These are phyloP conservation scores for Cladophialophora immunda DNA, from an alignment of 2,329 filamentous ascomycete species.

Conservation along the genomic window DNA sequence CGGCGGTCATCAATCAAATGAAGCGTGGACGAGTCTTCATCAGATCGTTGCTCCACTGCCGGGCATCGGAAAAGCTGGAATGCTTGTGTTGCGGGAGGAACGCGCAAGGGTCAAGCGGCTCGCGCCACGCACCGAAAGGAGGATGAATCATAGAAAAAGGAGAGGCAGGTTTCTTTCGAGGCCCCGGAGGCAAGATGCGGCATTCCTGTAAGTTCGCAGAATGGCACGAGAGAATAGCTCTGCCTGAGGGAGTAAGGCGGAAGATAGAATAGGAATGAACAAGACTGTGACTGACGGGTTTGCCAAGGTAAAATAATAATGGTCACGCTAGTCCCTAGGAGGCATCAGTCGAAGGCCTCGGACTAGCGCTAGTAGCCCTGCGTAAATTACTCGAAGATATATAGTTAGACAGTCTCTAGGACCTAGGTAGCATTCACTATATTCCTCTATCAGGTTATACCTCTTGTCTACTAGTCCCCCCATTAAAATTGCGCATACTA, in stretches of 20 bases:
- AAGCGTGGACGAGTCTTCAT: not conserved
- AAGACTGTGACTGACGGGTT: too few species aligned
- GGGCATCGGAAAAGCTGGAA: conserved; percentile 17
- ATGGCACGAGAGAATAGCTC: not conserved
- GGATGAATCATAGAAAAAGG: not conserved
- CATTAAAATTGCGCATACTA: too few species aligned
- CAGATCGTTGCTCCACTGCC: not conserved
- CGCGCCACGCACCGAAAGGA: not conserved
- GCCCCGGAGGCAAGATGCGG: not conserved
- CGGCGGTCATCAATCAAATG: not conserved
- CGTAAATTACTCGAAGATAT: too few species aligned
- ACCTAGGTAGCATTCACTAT: too few species aligned
- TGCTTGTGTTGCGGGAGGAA: conserved; percentile 22
- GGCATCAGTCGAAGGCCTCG: too few species aligned
- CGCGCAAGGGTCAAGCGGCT: not conserved
- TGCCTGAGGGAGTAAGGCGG: not conserved
- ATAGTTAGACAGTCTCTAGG: too few species aligned
- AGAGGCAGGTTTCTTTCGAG: not conserved
- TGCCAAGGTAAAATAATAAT: too few species aligned
- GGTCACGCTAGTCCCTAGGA: too few species aligned
- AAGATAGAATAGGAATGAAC: too few species aligned
- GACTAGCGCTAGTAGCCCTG: too few species aligned
- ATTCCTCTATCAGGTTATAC: too few species aligned
- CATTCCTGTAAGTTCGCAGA: not conserved
- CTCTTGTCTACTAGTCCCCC: too few species aligned